These are phyloP conservation scores for Daldinia loculata DNA, from an alignment of 495 filamentous ascomycete species.

Conservation along the genomic window DNA sequence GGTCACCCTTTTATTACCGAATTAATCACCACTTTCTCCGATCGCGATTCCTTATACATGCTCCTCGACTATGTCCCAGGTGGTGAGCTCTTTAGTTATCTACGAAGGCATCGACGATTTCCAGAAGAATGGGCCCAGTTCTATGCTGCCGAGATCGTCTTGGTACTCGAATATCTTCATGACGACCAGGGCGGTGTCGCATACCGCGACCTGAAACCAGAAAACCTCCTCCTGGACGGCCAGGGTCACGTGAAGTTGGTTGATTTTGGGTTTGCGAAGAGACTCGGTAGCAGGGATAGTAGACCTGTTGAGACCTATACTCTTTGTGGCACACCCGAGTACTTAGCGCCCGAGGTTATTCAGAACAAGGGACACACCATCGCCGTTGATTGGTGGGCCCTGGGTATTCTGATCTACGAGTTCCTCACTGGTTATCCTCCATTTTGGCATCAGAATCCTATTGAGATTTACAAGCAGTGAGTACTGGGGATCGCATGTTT, in stretches of 20 bases:
- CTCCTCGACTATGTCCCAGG: slow-evolving; percentile 93
- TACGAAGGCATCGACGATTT: slow-evolving; percentile 85
- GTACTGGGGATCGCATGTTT: slow-evolving; percentile 33
- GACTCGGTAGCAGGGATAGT: slow-evolving; percentile 62
- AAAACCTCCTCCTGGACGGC: slow-evolving; percentile 91
- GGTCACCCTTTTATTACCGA: slow-evolving; percentile 96
- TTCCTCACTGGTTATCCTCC: slow-evolving; percentile 95
- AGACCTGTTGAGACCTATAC: slow-evolving; percentile 87
- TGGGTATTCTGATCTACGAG: slow-evolving; percentile 95
- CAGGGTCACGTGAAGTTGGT: slow-evolving; percentile 95
- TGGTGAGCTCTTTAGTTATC: slow-evolving; percentile 93
- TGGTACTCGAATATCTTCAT: slow-evolving; percentile 93
- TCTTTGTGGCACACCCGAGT: slow-evolving; percentile 95
- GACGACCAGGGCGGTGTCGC: slow-evolving; percentile 83
- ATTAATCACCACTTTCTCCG: slow-evolving; percentile 89
- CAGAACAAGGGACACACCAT: slow-evolving; percentile 93
- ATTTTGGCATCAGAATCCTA: slow-evolving; percentile 96
- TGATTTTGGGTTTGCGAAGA: slow-evolving; percentile 98
- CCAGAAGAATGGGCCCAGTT: slow-evolving; percentile 86
- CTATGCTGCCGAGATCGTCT: slow-evolving; percentile 93
- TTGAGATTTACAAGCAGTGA: slow-evolving; percentile 93
- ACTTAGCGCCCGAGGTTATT: slow-evolving; percentile 95
- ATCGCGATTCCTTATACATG: slow-evolving; percentile 89
- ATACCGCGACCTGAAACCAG: slow-evolving; percentile 95
- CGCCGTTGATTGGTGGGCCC: slow-evolving; percentile 99